Base-by-base conservation (phyloP, 441 rosid species). In the Hypseocharis bilobata region DNA sequence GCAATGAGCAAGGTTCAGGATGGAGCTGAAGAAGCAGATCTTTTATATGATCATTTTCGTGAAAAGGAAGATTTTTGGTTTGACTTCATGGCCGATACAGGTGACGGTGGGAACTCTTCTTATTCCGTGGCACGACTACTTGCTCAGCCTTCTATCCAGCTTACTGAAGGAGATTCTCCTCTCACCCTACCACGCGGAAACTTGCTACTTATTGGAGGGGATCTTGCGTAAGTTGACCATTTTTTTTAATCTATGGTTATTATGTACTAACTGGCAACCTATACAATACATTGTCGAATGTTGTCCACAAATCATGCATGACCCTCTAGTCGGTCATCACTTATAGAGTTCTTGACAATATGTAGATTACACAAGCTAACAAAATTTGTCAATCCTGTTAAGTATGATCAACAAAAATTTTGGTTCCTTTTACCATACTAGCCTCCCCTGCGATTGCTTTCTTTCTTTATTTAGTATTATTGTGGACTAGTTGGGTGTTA, bases 1-100 rank as follows among this genome's bases (percentile, higher is more conserved):
- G 93, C 99, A 68, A 94, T 94, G 94, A 84, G 75, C 76, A 82
- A 75, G 73, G 79, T 67, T 29, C 79, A 76, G 62, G 86, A 81
- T 64, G 86, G 85, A 72, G 80, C 72, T 62, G 71, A 77, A 66
- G 77, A 71, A 36, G 70, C 82, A 61, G 97, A 91, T 72, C 78
- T 88, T 64, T 75, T 93, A 32, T 91, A 80, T 63, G 96, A 94
- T 73, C 96, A 94, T 66, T 85, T 89, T 63, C 75, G 83, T 63
- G 88, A 88, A 64, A 82, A 84, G 66, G 82, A 85, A 11, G 93
- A 86, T 28, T 71, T 93, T 36, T 93, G 99, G 99, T 94, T 94
- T 83, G 99, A 94, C 71, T 94, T 94, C 81, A 89, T 94, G 94
- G 99, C 97, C 75, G 99, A 93, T 80, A 93, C 99, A 59, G 99